Base-by-base conservation (phyloP, 164 flowering plant species). In the Aristolochia californica region DNA sequence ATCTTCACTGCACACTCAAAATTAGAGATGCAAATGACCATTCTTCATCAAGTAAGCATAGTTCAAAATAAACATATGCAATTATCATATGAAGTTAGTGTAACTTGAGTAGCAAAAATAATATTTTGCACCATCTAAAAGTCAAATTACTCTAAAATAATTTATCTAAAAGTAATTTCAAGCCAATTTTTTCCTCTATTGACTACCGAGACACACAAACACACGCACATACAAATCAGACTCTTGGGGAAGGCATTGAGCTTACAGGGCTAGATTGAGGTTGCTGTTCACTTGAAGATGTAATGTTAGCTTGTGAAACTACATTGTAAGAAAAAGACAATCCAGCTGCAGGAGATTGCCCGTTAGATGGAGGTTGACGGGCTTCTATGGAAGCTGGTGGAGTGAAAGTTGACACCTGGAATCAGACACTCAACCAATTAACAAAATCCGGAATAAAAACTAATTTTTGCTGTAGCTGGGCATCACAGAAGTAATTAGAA, bases 271-370 rank as follows among this genome's bases (percentile, higher is more conserved):
- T 59, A 53, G 67, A 49, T 17, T 56, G 71, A 50, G 59, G 63
- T 28, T 66, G 70, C 58, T 68, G 73, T 61, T 57, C 52, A 59
- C 59, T 57, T 48, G 60, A 25, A 20, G 71, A 60, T 44, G 63
- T 67, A 57, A 51, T 56, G 48, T 61, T 68, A 53, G 64, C 59
- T 55, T 70, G 63, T 28, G 71, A 43, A 45, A 48, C 61, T n/a
- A 63, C 50, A 55, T 62, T 65, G 66, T 74, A 72, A 13, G 78
- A 68, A 53, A 70, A 72, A 57, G 68, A 72, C 2, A 76, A 63
- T 43, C 72, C 62, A 59, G 63, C 45, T 40, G 62, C 59, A 55
- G 69, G 47, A 45, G 75, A 55, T 45, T 53, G 68, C 5, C 67
- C 64, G 61, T 72, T 65, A 45, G 45, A 64, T 34, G 71, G 71